These are phyloP conservation scores for Thielaviopsis populi DNA, from an alignment of 2,329 filamentous ascomycete genomes.

Conservation along the genomic window DNA sequence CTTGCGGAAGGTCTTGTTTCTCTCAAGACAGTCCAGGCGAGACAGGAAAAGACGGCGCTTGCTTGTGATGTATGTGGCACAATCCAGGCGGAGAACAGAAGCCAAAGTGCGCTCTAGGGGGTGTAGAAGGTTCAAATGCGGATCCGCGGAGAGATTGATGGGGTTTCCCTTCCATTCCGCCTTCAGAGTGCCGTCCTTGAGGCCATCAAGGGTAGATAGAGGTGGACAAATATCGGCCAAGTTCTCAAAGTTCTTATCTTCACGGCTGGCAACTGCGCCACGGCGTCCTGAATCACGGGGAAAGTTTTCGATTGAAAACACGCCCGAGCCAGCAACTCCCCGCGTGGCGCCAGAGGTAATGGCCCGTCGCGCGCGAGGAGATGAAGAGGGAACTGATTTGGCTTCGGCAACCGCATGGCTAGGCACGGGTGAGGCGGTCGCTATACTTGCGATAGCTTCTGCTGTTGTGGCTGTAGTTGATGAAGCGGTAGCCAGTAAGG, in stretches of 20 bases:
- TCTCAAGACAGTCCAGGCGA: slow-evolving; percentile 50
- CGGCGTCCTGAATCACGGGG: slow-evolving; percentile 14
- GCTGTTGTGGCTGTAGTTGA: neutral
- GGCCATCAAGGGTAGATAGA: slow-evolving; percentile 42
- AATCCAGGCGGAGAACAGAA: slow-evolving; percentile 65
- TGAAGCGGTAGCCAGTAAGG: neutral
- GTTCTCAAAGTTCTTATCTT: slow-evolving; percentile 65
- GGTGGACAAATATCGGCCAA: slow-evolving; percentile 62
- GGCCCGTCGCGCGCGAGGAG: slow-evolving; percentile 8
- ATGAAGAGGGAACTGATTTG: neutral
- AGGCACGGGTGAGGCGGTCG: neutral
- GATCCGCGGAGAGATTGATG: slow-evolving; percentile 60
- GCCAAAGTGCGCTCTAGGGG: slow-evolving; percentile 64
- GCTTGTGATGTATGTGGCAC: slow-evolving; percentile 77
- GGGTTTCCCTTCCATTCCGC: slow-evolving; percentile 75
- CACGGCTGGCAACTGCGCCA: slow-evolving; percentile 48
- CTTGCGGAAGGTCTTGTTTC: slow-evolving; percentile 78
- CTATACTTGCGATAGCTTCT: neutral
- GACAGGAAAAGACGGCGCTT: slow-evolving; percentile 83
- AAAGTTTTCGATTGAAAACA: slow-evolving; percentile 14
- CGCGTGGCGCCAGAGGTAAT: slow-evolving; percentile 12
- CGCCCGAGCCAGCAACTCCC: slow-evolving; percentile 14
- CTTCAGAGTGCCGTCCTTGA: slow-evolving; percentile 56
- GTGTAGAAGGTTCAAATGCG: slow-evolving; percentile 55
- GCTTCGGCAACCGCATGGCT: neutral